These are phyloP conservation scores for Thielaviopsis punctulata DNA, from an alignment of 2,329 filamentous ascomycete species.

Conservation along the genomic window DNA sequence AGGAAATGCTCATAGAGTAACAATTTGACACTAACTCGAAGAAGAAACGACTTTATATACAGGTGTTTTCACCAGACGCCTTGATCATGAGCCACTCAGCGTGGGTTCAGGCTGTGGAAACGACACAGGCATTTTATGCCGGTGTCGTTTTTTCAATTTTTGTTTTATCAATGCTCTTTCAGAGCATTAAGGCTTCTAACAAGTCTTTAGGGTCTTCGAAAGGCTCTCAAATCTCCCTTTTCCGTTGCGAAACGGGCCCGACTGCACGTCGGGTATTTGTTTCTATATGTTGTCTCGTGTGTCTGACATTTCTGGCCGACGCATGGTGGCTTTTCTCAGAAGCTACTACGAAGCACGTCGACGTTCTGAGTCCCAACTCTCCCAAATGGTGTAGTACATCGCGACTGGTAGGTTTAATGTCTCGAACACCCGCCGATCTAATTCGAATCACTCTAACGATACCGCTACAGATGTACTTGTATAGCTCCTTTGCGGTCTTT, in stretches of 20 bases:
- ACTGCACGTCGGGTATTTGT: conserved; percentile 7
- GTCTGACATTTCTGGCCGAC: conserved; percentile 3
- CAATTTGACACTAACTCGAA: not conserved
- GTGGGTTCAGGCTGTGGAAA: not conserved
- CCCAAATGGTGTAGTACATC: conserved; percentile 4
- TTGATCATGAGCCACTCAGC: not conserved
- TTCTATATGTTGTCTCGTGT: conserved; percentile 3
- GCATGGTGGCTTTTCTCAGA: conserved; percentile 7
- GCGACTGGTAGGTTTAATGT: conserved; percentile 8
- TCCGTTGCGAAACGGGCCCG: conserved; percentile 8
- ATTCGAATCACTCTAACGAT: not conserved
- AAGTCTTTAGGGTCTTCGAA: not conserved
- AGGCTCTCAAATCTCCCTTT: not conserved
- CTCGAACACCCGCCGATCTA: not conserved
- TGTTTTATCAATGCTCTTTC: not conserved
- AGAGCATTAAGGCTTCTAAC: not conserved
- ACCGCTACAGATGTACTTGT: conserved; percentile 7
- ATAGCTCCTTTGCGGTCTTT: conserved; percentile 5
- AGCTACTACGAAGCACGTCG: not conserved
- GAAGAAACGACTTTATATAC: not conserved
- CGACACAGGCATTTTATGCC: not conserved
- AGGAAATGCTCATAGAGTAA: not conserved
- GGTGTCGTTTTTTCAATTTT: not conserved
- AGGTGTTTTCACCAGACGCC: not conserved
- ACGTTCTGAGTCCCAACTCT: conserved; percentile 2